A percentile compares a stretch with the other conserved stretches of the same genome.
Evolutionary conservation across 2,329 filamentous ascomycete genomes (phyloP).

Genomic region (Diplocarpon rosae): DNA sequence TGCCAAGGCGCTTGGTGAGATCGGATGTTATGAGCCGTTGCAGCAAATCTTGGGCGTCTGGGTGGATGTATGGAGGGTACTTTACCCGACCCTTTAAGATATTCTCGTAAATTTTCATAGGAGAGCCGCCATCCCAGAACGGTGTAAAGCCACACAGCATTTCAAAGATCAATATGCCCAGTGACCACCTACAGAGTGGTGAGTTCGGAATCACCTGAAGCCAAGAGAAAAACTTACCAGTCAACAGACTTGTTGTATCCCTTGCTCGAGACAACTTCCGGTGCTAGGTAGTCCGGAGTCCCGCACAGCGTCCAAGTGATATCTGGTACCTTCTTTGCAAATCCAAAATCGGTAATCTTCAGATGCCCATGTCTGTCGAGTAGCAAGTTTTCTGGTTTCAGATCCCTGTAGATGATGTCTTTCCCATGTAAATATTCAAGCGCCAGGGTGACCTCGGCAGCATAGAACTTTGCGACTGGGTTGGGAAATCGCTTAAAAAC

Average conservation of each 20-base stretch:
- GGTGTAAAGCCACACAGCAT: slow-evolving; percentile 99
- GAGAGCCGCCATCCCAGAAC: slow-evolving; percentile 96
- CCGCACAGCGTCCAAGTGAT: slow-evolving; percentile 99
- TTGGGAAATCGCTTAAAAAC: slow-evolving; percentile 79
- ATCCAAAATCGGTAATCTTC: slow-evolving; percentile 97
- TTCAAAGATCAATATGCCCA: slow-evolving; percentile 97
- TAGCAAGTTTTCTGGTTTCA: slow-evolving; percentile 91
- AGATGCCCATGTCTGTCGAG: slow-evolving; percentile 88
- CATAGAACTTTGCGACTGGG: slow-evolving; percentile 97
- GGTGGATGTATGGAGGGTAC: slow-evolving; percentile 91
- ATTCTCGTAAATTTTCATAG: slow-evolving; percentile 99
- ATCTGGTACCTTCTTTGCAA: slow-evolving; percentile 95
- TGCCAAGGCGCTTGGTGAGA: slow-evolving; percentile 87
- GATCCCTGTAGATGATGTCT: slow-evolving; percentile 94
- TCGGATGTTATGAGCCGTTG: slow-evolving; percentile 90
- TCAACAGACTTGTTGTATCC: slow-evolving; percentile 99
- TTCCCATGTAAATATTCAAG: slow-evolving; percentile 90
- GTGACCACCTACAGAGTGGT: slow-evolving; percentile 66
- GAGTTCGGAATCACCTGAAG: slow-evolving; percentile 8
- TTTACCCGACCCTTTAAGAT: slow-evolving; percentile 93
- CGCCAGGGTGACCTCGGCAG: slow-evolving; percentile 89
- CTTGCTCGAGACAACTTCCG: slow-evolving; percentile 97
- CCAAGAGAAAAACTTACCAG: slow-evolving; percentile 53
- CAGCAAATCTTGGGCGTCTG: slow-evolving; percentile 85
- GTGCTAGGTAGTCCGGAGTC: slow-evolving; percentile 93